Base-by-base conservation (phyloP, 495 filamentous ascomycete species). In the Penicillium odoratum region DNA sequence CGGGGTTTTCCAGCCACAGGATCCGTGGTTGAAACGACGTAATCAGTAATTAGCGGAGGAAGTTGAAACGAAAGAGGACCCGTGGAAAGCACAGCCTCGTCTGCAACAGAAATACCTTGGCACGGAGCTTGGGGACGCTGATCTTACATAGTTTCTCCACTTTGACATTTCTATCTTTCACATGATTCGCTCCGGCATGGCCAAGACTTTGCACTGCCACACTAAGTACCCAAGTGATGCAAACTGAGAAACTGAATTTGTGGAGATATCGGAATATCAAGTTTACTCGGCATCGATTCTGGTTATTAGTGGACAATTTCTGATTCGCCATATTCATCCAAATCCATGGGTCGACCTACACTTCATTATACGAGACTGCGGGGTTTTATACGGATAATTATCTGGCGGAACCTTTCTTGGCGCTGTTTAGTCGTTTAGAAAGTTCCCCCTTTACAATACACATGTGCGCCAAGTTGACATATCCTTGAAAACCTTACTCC, bases 1-100 rank as follows among this genome's bases (percentile, higher is more conserved):
- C 46, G 60, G 53, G 58, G 51, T 25, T 15, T 47, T 61, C 47
- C 56, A 68, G 60, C 66, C 66, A 66, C 66, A 59, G 30, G 45
- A 57, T 46, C 45, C 49, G 33, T 56, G 53, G 58, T 45, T 56
- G 25, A 40, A 4, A 30, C 36, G 55, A 56, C 58, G 61, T 57
- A 55, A 61, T 31, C n/a, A 18, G n/a, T 16, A 31, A 16, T 11
- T 28, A 21, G 34, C 33, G 46, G 26, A 31, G 33, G 31, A 38
- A 40, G 31, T 25, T 18, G 26, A 15, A 51, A 33, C 21, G 21
- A 26, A 16, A 18, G 45, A 44, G 40, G 31, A 58, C n/a, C 49
- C 16, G 30, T 42, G 58, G 31, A 8, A 28, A 51, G 62, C 62
- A 64, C 59, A 62, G 62, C 62, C 62, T 61, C 62, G 51, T 58